Conservation (phyloP, 2,329 filamentous ascomycete genomes). For the Fusarium udum region DNA sequence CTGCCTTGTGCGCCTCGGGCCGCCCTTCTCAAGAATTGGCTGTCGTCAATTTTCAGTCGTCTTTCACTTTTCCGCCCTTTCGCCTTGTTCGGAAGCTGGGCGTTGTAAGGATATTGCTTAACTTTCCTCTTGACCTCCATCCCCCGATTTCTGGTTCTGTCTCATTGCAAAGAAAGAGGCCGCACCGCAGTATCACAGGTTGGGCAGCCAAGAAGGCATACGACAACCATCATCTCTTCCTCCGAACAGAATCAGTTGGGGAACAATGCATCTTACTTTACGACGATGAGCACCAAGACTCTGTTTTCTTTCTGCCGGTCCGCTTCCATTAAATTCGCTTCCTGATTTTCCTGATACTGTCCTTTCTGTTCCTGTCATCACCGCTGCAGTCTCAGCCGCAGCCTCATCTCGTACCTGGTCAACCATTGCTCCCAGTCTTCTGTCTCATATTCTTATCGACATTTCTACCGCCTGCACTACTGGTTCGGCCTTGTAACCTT, state of each 20-base stretch:
- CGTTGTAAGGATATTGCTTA: constrained; percentile 21
- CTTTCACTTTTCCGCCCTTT: constrained; percentile 13
- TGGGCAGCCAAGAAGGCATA: constrained; percentile 32
- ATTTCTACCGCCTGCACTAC: constrained; percentile 30
- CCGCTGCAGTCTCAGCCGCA: constrained; percentile 34
- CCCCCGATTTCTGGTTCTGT: constrained; percentile 21
- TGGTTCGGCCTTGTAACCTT: constrained; percentile 37
- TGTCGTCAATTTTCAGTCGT: constrained; percentile 2
- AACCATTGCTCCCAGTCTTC: constrained; percentile 25
- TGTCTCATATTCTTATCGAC: constrained; percentile 29
- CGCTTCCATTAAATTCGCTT: constrained; percentile 64
- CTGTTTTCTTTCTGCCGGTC: constrained; percentile 58
- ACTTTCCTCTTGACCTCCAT: constrained; percentile 20
- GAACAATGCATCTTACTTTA: constrained; percentile 52
- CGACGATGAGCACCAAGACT: constrained; percentile 66
- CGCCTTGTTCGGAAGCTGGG: constrained; percentile 26
- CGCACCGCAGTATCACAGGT: constrained; percentile 6
- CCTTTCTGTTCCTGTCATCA: constrained; percentile 46
- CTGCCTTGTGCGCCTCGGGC: constrained; percentile 29
- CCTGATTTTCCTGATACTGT: constrained; percentile 56
- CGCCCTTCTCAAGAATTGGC: constrained; percentile 20
- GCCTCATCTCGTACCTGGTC: constrained; percentile 32
- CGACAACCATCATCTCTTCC: constrained; percentile 23
- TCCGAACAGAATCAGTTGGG: constrained; percentile 34
- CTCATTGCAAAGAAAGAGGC: constrained; percentile 27